phyloP scores from a whole-genome alignment of 1,139 yeast species.

The Wickerhamomyces sp. region DNA sequence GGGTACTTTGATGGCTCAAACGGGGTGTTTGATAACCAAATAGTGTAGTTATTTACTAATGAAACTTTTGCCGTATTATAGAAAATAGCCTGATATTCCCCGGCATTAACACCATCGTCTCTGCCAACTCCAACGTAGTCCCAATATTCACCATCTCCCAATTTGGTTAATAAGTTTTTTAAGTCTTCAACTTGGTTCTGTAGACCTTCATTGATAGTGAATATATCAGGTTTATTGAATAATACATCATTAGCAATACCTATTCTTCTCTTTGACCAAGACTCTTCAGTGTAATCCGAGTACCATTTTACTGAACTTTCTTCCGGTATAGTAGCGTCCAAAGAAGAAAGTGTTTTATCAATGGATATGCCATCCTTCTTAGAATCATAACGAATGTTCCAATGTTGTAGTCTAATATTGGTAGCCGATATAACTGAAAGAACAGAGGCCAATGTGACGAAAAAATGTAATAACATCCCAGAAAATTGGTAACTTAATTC shows the following conservation, averaged over 20 bases:
- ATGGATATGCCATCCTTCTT: conserved; percentile 16
- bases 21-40: conserved; percentile 43
- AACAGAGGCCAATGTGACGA: background rate
- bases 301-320: conserved; percentile 21
- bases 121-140: conserved; percentile 45
- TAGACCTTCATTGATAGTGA: conserved; percentile 29
- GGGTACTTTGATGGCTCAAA: conserved; percentile 37
- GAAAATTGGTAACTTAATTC: too few species aligned
- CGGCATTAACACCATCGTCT: conserved; percentile 40
- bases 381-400: conserved; percentile 30
- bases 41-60: conserved; percentile 33
- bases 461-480: too few species aligned
- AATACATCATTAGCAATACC: conserved; percentile 28
- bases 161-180: conserved; percentile 3
- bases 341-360: conserved; percentile 13
- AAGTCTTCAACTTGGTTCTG: conserved; percentile 26
- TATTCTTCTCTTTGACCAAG: conserved; percentile 29
- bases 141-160: conserved; percentile 26
- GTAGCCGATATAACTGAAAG: background rate
- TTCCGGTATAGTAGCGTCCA: conserved; percentile 10
- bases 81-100: conserved; percentile 44
- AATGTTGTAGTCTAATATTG: conserved; percentile 22
- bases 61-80: conserved; percentile 32
- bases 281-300: conserved; percentile 20
- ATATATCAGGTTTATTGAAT: conserved; percentile 27